Conservation (phyloP, 2,329 filamentous ascomycete species). For the Cladosporium sp. region DNA sequence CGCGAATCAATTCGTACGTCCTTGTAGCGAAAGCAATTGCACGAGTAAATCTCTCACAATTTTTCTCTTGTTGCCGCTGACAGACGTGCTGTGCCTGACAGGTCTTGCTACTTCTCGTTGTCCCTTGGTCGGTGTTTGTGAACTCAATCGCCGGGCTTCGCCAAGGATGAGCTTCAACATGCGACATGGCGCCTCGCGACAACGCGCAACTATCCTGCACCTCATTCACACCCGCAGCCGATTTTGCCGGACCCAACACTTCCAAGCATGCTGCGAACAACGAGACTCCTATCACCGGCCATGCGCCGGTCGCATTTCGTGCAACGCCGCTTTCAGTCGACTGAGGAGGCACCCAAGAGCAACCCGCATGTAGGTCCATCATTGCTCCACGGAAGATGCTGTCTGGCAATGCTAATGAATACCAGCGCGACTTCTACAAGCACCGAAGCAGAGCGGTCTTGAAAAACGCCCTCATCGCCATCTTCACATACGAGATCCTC, state of each 20-base stretch:
- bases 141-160: background rate
- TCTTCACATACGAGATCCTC: conserved; percentile 72
- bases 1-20: background rate
- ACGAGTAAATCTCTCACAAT: no score
- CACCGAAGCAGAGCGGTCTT: conserved; percentile 68
- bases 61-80: background rate
- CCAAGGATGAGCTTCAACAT: background rate
- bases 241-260: no score
- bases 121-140: background rate
- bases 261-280: background rate
- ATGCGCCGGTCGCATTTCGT: conserved; percentile 4
- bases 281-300: background rate
- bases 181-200: background rate
- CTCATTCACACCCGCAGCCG: no score
- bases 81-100: background rate
- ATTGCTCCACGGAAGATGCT: conserved; percentile 6
- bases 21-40: no score
- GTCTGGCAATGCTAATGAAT: background rate
- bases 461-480: conserved; percentile 69
- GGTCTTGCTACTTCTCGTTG: background rate
- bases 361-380: conserved; percentile 10
- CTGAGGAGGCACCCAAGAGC: conserved; percentile 8
- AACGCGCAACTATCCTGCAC: background rate
- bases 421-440: conserved; percentile 60
- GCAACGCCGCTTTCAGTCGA: conserved; percentile 8